Conservation (phyloP, 225 moss, liverwort and hornwort species). For the Bryum argenteum region DNA sequence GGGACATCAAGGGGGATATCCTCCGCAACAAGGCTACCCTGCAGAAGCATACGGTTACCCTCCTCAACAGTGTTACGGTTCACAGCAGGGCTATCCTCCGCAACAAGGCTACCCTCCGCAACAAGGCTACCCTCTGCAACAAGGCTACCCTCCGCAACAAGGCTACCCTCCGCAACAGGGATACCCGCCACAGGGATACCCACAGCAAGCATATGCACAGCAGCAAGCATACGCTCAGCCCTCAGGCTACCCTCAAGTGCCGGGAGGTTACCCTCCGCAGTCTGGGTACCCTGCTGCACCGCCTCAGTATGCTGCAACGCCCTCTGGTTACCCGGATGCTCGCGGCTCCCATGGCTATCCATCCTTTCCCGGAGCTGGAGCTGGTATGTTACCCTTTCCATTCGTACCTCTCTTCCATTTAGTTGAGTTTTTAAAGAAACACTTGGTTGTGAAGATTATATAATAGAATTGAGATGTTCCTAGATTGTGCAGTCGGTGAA, state of each 20-base stretch:
- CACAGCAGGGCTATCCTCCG: constrained; percentile 29
- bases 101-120: constrained; percentile 35
- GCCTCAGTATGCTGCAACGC: constrained; percentile 20
- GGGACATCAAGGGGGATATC: constrained; percentile 34
- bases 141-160: constrained; percentile 17
- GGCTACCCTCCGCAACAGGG: constrained; percentile 23
- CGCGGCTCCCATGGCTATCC: constrained; percentile 25
- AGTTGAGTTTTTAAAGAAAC: background rate
- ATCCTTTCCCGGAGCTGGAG: constrained; percentile 4
- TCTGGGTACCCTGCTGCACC: constrained; percentile 24
- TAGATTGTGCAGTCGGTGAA: too few species aligned
- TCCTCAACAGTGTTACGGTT: constrained; percentile 25
- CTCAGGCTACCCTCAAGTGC: constrained; percentile 37
- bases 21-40: constrained; percentile 35
- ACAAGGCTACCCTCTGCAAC: constrained; percentile 20
- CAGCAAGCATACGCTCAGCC: constrained; percentile 31
- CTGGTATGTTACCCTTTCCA: constrained; percentile 29
- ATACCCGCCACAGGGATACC: constrained; percentile 27
- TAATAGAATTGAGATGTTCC: too few species aligned
- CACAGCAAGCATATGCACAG: constrained; percentile 21
- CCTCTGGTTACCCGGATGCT: constrained; percentile 35
- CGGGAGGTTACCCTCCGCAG: constrained; percentile 35
- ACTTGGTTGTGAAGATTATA: too few species aligned
- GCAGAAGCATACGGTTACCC: constrained; percentile 22
- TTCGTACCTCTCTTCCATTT: background rate